Evolutionary conservation across 805 yeast species (phyloP), one percentile per base, ranked within the genome.

Genomic region (Saturnispora ahearnii): DNA sequence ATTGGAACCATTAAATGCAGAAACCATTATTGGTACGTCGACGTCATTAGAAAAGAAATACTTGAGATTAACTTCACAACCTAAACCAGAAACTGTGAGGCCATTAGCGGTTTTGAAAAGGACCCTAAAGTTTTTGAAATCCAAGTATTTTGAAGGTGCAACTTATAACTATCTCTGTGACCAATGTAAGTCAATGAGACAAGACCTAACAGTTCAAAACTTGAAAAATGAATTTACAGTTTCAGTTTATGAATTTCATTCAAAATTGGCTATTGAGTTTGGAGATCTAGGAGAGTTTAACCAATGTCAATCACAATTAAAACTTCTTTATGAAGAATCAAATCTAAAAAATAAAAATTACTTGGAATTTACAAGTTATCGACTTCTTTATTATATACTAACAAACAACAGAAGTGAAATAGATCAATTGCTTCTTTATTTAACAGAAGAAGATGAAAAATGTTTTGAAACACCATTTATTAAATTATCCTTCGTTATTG

Each of bases 221-320:
- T 82, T 91, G 41, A 82, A 82, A 58, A 80, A 80, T 59, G 81
- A 77, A 41, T 86, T 93, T 61, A 78, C 96, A 0, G 77, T 88
- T 5, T 61, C 68, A 49, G 96, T 88, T 0, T 91, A 93, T 64
- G 93, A 88, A 64, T 75, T 81, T 3, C 95, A 91, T 65, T 93
- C 93, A 4, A 77, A 89, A 45, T 70, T 90, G n/a, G 95, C 97
- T 0, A 74, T 91, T 36, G 84, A 81, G 57, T 82, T 84, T 60
- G 74, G 77, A 38, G 99, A 91, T 64, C 67, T 91, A 54, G 97
- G 97, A 9, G 98, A 93, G 64, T 89, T 86, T 64, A 93, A 93
- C 68, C 97, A 91, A 64, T 93, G 98, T 63, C 95, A 86, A 64
- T 79, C 95, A 13, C 87, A 88, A 58, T 67, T 93, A 46, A 78